Evolutionary conservation across 225 moss, liverwort and hornwort species (phyloP).

Genomic region (Pseudoscleropodium purum): DNA sequence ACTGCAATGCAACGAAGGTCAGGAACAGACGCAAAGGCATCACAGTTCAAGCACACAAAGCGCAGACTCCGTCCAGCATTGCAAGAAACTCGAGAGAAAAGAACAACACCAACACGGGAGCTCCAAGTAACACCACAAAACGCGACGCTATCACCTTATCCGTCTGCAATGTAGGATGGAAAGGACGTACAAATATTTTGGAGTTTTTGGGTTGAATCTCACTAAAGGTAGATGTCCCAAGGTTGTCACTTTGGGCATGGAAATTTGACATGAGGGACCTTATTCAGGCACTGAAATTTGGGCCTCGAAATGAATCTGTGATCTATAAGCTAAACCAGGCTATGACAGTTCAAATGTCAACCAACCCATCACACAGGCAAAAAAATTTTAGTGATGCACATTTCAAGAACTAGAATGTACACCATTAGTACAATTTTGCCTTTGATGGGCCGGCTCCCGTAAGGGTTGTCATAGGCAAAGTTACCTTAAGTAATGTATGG

Average conservation of each 20-base stretch:
- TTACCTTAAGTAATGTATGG: too few relatives aligned
- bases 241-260: background rate
- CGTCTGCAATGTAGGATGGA: background rate
- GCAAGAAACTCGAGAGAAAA: background rate
- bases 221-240: background rate
- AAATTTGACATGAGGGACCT: background rate
- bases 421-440: too few relatives aligned
- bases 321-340: too few relatives aligned
- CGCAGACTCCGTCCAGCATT: background rate
- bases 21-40: background rate
- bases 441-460: too few relatives aligned
- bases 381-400: too few relatives aligned
- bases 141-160: background rate
- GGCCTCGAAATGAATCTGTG: background rate
- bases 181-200: background rate
- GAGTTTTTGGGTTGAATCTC: background rate
- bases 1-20: background rate
- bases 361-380: too few relatives aligned
- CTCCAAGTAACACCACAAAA: background rate
- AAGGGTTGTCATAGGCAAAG: too few relatives aligned
- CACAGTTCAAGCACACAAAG: background rate
- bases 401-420: too few relatives aligned
- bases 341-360: too few relatives aligned
- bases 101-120: too few relatives aligned
- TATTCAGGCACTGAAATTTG: too few relatives aligned